These are phyloP conservation scores for Xylariaceae sp. DNA, from an alignment of 2,329 filamentous ascomycete genomes.

Conservation along the genomic window DNA sequence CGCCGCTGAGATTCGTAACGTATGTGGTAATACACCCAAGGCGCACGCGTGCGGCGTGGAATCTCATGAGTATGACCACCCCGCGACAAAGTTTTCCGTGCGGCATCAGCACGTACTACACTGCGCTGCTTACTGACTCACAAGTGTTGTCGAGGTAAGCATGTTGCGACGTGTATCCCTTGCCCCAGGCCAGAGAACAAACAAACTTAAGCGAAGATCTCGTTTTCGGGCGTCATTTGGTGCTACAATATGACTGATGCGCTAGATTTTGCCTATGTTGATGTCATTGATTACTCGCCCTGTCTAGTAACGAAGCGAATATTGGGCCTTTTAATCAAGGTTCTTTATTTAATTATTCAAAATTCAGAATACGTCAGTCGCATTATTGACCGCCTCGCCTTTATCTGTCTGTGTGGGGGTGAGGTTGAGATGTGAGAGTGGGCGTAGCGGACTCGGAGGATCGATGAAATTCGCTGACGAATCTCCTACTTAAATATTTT, in stretches of 20 bases:
- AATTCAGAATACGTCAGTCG: slow-evolving; percentile 20
- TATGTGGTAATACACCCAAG: not conserved
- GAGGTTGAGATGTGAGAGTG: slow-evolving; percentile 40
- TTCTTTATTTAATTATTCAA: too few relatives aligned
- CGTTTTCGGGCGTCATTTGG: too few relatives aligned
- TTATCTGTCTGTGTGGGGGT: slow-evolving; percentile 41
- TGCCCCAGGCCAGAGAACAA: too few relatives aligned
- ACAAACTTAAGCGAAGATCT: too few relatives aligned
- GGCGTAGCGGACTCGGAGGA: slow-evolving; percentile 37
- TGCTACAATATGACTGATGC: too few relatives aligned
- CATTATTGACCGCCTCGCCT: slow-evolving; percentile 30
- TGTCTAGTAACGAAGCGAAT: not conserved
- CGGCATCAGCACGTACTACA: not conserved
- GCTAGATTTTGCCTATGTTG: too few relatives aligned
- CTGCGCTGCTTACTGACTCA: too few relatives aligned
- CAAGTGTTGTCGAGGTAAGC: too few relatives aligned
- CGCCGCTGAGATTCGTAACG: not conserved
- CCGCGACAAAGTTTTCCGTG: not conserved
- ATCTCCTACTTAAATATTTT: slow-evolving; percentile 48
- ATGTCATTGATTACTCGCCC: too few relatives aligned
- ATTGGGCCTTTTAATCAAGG: not conserved
- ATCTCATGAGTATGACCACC: not conserved
- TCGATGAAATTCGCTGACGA: slow-evolving; percentile 40
- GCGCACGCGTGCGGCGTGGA: not conserved
- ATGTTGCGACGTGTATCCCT: too few relatives aligned